Conservation (phyloP, 169 alveolate genomes). For the Eimeria sp. region DNA sequence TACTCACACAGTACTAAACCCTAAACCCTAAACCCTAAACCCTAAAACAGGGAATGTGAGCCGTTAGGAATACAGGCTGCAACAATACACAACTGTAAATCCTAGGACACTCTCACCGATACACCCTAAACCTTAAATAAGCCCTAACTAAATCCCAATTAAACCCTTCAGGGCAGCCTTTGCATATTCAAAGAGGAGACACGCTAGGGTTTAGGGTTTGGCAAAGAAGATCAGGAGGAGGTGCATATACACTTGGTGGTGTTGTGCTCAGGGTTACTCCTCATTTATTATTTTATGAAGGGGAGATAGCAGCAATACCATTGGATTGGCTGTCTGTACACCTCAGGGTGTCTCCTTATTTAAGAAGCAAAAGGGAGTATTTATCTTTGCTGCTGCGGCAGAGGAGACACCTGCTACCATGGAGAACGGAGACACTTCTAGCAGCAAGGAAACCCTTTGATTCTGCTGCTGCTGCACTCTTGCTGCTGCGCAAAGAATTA, state of each 20-base stretch:
- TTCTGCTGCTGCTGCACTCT: not conserved
- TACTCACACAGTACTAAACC: constrained; percentile 48
- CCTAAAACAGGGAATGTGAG: not conserved
- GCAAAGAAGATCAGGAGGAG: not conserved
- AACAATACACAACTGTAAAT: no score
- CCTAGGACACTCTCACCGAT: not conserved
- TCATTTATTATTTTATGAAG: constrained; percentile 13
- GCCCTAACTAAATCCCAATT: not conserved
- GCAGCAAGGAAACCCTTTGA: not conserved
- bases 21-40: constrained; percentile 51
- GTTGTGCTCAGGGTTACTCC: constrained; percentile 9
- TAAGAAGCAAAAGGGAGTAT: not conserved
- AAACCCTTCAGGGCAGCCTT: not conserved
- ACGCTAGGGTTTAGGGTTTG: not conserved
- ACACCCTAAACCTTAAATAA: constrained; percentile 22
- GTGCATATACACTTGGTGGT: not conserved
- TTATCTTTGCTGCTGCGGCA: not conserved
- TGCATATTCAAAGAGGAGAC: no score
- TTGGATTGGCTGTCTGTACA: constrained; percentile 41
- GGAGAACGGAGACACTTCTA: not conserved
- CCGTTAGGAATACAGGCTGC: no score
- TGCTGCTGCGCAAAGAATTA: not conserved
- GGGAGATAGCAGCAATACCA: not conserved
- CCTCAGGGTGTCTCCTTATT: not conserved
- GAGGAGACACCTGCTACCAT: not conserved